Base-by-base conservation (phyloP, 768 basidiomycete species). In the Naganishia antarctica region DNA sequence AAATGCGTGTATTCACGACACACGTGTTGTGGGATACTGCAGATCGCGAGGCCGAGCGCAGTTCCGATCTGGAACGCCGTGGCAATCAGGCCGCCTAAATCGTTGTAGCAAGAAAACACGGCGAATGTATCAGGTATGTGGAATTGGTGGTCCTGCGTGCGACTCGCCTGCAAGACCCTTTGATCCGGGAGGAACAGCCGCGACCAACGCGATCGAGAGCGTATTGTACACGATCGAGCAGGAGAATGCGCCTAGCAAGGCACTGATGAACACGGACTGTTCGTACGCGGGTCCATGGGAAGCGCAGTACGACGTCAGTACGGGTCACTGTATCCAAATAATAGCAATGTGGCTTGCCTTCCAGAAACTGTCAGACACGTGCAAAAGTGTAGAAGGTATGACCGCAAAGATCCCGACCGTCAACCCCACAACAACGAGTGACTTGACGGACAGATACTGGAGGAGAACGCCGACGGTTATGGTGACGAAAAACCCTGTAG, bases 21-120 rank as follows among this genome's bases (percentile, higher is more conserved):
- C n/a, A n/a, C 31, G 18, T 51, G 28, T 34, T 34, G 50, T 12
- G 50, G 50, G 12, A 51, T 29, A 51, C 50, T 51, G 50, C 50
- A 51, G 21, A 51, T 51, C 29, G 50, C 50, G 11, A 51, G 50
- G 12, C 50, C 50, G 1, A 51, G 18, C 4, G 50, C 28, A n/a
- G 28, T 16, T 34, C 50, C 50, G 28, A 32, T 34, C 50, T 51
- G 50, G 31, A 51, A 51, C 12, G 50, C 50, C 3, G 50, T 51
- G 15, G 50, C 34, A 4, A 51, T 51, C 29, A 51, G 18, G 11
- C 50, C 29, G 21, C 50, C 50, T n/a, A n/a, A n/a, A n/a, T n/a
- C n/a, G n/a, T n/a, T n/a, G n/a, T 31, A 8, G 8, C 48, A 16
- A 13, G 32, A 31, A 1, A 4, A 34, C 16, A 11, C 26, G 6